Evolutionary conservation across 768 basidiomycete species (phyloP).

Genomic region (Rhodotorula diobovata): DNA sequence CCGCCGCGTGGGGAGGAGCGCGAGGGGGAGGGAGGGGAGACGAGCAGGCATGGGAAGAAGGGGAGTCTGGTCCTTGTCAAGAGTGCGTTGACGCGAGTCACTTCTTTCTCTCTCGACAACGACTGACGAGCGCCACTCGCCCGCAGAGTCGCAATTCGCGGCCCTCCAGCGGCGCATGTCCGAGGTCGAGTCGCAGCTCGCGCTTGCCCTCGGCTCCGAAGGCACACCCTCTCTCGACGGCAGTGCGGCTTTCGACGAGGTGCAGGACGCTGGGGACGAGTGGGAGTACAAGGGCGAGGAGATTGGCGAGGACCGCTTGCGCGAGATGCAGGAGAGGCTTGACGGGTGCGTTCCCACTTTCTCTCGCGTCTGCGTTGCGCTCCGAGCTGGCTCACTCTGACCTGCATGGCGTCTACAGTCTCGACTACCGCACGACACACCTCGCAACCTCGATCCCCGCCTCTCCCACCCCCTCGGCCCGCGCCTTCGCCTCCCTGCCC

Average conservation of each 20-base stretch:
- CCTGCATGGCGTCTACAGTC: background rate
- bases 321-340: background rate
- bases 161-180: conserved; percentile 27
- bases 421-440: background rate
- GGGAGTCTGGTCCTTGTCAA: conserved; percentile 32
- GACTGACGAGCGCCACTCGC: background rate
- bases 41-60: conserved; percentile 2
- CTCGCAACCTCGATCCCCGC: background rate
- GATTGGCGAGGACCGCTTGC: background rate
- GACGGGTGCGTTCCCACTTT: background rate
- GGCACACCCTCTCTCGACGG: background rate
- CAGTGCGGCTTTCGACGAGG: background rate
- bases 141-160: conserved; percentile 26
- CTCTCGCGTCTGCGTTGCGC: too few species aligned
- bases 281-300: conserved; percentile 1
- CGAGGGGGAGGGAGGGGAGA: background rate
- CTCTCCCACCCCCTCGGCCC: background rate
- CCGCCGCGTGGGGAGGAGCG: background rate
- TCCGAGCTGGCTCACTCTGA: too few species aligned
- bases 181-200: conserved; percentile 29
- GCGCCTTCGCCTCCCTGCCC: background rate
- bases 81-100: too few species aligned
- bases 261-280: background rate
- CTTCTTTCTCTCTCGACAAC: background rate
- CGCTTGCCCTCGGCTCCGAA: background rate